Base-by-base conservation (phyloP, 2,329 filamentous ascomycete species). In the Clarireedia hainanense region DNA sequence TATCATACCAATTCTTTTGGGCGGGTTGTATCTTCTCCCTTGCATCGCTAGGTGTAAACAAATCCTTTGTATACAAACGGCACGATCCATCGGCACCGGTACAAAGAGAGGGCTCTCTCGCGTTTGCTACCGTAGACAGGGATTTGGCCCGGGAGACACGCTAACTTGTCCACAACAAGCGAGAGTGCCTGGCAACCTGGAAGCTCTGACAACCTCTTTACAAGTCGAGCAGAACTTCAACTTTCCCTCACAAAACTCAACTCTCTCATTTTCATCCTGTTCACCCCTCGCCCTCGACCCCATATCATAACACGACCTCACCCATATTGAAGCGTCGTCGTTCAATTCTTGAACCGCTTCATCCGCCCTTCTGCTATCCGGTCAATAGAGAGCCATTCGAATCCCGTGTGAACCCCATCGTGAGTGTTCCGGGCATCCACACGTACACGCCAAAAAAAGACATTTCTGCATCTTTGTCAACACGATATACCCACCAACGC, bases 401-500 rank as follows among this genome's bases (percentile, higher is more conserved):
- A 26, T 17, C 9, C 17, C 39, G 15, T n/a, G 5, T 42, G 30
- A 34, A 34, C 30, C 30, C 30, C 30, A 34, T 54, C 52, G 36
- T 49, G 15, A 4, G n/a, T 49, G 47, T 42, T 36, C 34, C 48
- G 24, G 39, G 17, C 45, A 55, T 27, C 20, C 23, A n/a, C 17
- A 34, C 30, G 30, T 34, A 34, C 10, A 34, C 24, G 12, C 20
- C 37, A 49, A 53, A 49, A 55, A 55, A 43, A 50, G 52, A 34
- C 46, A 55, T 42, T 26, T 52, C 40, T 56, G 50, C 53, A 46
- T 52, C 30, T 48, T 17, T 47, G 48, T 46, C 47, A 47, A 52
- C 42, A 56, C 63, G 64, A 65, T 66, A 63, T 57, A 57, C 48
- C 50, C 46, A 50, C 30, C 46, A 26, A 58, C 48, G 30, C 34